Conservation (phyloP, 1,284 basidiomycete species). For the Rhizoctonia solani region DNA sequence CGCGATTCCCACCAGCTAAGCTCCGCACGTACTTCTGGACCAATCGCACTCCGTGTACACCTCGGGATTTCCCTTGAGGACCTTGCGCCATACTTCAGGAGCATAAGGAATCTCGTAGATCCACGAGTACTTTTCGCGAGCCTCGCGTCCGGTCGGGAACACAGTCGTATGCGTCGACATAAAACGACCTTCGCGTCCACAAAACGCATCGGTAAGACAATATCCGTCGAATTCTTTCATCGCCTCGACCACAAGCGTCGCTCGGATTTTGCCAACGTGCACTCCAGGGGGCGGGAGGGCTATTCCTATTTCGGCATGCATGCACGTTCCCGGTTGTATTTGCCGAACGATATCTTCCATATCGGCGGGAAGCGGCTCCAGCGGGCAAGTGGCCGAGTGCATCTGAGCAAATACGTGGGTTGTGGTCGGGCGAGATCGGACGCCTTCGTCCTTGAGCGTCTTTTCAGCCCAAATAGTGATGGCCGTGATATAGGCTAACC, state of each 20-base stretch:
- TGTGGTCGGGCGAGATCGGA: constrained; percentile 17
- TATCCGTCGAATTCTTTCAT: constrained; percentile 30
- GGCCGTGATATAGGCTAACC: constrained; percentile 21
- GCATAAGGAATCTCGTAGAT: constrained; percentile 31
- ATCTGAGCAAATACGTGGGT: constrained; percentile 29
- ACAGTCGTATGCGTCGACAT: constrained; percentile 32
- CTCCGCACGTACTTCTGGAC: constrained; percentile 32
- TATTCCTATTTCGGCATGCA: constrained; percentile 31
- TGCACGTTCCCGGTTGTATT: constrained; percentile 19
- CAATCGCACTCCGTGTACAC: constrained; percentile 21
- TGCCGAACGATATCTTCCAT: constrained; percentile 26
- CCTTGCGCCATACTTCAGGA: constrained; percentile 14
- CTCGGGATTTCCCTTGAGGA: constrained; percentile 19
- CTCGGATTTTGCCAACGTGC: constrained; percentile 25
- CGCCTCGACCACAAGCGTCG: constrained; percentile 25
- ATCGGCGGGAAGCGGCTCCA: constrained; percentile 10
- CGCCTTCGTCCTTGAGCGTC: constrained; percentile 14
- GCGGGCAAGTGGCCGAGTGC: constrained; percentile 26
- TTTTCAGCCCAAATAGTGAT: constrained; percentile 30
- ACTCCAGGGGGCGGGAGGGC: constrained; percentile 12
- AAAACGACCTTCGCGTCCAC: constrained; percentile 12
- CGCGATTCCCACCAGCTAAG: constrained; percentile 24
- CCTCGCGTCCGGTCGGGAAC: constrained; percentile 29
- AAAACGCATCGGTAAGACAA: constrained; percentile 29
- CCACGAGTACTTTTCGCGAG: constrained; percentile 30